These are phyloP conservation scores for Trifolium repens DNA, from an alignment of 306 rosid species.

Conservation along the genomic window DNA sequence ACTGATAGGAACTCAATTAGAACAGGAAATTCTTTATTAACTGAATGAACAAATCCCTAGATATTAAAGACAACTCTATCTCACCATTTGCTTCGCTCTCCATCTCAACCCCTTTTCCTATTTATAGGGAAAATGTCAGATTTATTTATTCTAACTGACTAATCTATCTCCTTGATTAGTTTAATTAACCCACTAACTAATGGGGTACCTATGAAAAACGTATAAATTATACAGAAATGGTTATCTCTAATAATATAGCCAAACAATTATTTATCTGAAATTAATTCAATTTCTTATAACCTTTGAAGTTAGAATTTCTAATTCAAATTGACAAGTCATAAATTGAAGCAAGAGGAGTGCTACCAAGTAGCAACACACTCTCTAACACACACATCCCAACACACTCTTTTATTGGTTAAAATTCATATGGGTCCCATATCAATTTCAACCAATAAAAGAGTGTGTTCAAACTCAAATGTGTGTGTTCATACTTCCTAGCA, in stretches of 20 bases:
- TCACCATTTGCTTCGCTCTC: neutral
- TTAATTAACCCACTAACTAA: neutral
- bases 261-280: neutral
- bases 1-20: neutral
- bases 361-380: too few relatives aligned
- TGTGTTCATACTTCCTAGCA: too few relatives aligned
- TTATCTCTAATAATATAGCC: constrained; percentile 5
- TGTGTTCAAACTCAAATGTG: too few relatives aligned
- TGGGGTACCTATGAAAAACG: constrained; percentile 1
- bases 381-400: too few relatives aligned
- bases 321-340: neutral
- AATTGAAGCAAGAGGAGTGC: neutral
- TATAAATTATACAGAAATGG: neutral
- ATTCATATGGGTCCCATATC: too few relatives aligned
- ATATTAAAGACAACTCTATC: neutral
- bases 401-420: too few relatives aligned
- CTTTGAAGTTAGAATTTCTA: constrained; percentile 13
- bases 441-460: too few relatives aligned
- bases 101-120: neutral
- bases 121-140: neutral
- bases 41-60: neutral
- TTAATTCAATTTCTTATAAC: neutral
- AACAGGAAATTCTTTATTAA: neutral
- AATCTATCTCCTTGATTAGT: neutral
- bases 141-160: constrained; percentile 7